Evolutionary conservation across 257 asterid genomes (phyloP).

Genomic region (Fraxinus americana): DNA sequence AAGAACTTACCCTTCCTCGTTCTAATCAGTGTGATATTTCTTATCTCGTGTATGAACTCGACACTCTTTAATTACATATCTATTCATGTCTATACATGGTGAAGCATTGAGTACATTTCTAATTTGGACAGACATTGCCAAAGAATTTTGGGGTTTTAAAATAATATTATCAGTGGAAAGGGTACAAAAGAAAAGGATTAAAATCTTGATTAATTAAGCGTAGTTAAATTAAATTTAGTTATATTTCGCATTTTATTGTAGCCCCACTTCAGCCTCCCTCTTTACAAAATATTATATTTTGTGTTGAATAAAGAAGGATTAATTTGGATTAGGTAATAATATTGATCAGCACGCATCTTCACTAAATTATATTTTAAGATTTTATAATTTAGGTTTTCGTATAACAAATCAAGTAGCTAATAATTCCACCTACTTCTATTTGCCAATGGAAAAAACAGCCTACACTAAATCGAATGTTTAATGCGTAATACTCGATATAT

Average conservation of each 20-base stretch:
- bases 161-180: constrained; percentile 17
- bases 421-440: constrained; percentile 37
- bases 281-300: constrained; percentile 20
- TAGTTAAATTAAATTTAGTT: background rate
- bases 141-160: constrained; percentile 1
- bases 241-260: background rate
- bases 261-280: constrained; percentile 29
- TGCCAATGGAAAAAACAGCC: background rate
- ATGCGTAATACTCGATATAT: too few species aligned
- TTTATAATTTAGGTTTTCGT: constrained; percentile 21
- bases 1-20: too few species aligned
- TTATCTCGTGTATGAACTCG: too few species aligned
- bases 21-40: too few species aligned
- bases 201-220: background rate
- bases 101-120: too few species aligned
- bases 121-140: constrained; percentile 13
- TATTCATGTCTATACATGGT: too few species aligned
- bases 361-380: constrained; percentile 23
- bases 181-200: constrained; percentile 8
- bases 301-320: constrained; percentile 27
- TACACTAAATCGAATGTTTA: too few species aligned
- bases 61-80: background rate
- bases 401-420: constrained; percentile 24
- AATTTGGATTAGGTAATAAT: constrained; percentile 46
- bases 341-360: constrained; percentile 27